phyloP scores from a whole-genome alignment of 1,284 basidiomycete genomes.

The Veloporphyrellus conicus region DNA sequence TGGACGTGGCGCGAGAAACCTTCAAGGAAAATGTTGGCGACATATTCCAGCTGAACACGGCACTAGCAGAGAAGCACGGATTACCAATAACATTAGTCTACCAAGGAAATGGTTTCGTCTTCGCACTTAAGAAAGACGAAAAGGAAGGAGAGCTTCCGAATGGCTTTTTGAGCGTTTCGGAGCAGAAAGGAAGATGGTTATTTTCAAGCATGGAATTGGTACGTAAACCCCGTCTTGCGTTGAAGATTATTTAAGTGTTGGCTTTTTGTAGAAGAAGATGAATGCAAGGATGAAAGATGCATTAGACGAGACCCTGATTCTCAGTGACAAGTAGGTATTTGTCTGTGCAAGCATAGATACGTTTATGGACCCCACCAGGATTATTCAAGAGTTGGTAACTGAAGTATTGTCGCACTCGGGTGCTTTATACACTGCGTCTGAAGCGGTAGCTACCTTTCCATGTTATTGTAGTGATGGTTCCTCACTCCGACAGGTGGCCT shows the following conservation, averaged over 20 bases:
- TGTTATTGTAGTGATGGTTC: not conserved
- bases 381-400: constrained; percentile 66
- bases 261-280: constrained; percentile 58
- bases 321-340: constrained; percentile 65
- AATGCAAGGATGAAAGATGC: constrained; percentile 83
- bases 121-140: constrained; percentile 64
- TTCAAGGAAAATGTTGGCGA: constrained; percentile 88
- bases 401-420: constrained; percentile 65
- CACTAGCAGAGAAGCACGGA: constrained; percentile 55
- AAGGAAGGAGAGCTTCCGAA: constrained; percentile 60
- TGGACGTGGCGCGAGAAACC: constrained; percentile 90
- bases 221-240: constrained; percentile 18
- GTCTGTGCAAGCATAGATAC: not conserved
- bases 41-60: constrained; percentile 64
- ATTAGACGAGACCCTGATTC: constrained; percentile 72
- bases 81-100: constrained; percentile 65
- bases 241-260: not conserved
- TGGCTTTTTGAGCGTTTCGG: constrained; percentile 65
- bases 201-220: constrained; percentile 83
- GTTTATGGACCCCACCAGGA: constrained; percentile 39
- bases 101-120: constrained; percentile 68
- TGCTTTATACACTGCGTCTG: constrained; percentile 80
- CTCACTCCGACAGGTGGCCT: constrained; percentile 53
- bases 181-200: constrained; percentile 65
- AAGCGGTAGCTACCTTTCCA: constrained; percentile 56